Percentiles rank a stretch among this genome's conserved stretches.
Conservation (phyloP, 1,284 basidiomycete species). For the Ganoderma lingzhi region DNA sequence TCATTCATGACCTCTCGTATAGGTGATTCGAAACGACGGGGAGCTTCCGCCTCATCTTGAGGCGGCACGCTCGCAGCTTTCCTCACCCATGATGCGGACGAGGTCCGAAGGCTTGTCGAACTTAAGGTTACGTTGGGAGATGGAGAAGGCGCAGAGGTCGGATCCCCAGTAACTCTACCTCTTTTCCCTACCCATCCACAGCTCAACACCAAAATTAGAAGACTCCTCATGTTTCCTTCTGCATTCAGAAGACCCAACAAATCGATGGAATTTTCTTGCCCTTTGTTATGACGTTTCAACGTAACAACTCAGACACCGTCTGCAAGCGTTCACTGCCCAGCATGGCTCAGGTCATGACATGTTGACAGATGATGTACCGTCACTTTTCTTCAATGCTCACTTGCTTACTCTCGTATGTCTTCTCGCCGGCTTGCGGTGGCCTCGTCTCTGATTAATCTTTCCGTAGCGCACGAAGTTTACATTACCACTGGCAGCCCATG, state of each 20-base stretch:
- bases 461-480: background rate
- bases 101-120: slow-evolving; percentile 70
- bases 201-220: background rate
- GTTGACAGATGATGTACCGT: background rate
- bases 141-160: slow-evolving; percentile 52
- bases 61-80: slow-evolving; percentile 64
- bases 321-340: too few relatives aligned
- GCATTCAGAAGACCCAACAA: background rate
- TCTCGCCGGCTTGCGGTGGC: background rate
- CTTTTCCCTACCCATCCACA: background rate
- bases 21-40: slow-evolving; percentile 82
- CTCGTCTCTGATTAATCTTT: background rate
- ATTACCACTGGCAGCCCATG: too few relatives aligned
- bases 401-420: background rate
- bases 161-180: background rate
- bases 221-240: background rate
- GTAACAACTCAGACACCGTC: background rate
- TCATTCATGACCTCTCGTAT: slow-evolving; percentile 14
- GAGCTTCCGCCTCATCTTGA: slow-evolving; percentile 65
- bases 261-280: background rate
- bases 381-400: background rate
- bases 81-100: slow-evolving; percentile 62
- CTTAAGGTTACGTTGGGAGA: slow-evolving; percentile 76
- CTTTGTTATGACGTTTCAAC: background rate
- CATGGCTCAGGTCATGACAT: background rate